A percentile compares a stretch with the other conserved stretches of the same genome.
Evolutionary conservation across 306 rosid species (phyloP).

Genomic region (Psophocarpus tetragonolobus): DNA sequence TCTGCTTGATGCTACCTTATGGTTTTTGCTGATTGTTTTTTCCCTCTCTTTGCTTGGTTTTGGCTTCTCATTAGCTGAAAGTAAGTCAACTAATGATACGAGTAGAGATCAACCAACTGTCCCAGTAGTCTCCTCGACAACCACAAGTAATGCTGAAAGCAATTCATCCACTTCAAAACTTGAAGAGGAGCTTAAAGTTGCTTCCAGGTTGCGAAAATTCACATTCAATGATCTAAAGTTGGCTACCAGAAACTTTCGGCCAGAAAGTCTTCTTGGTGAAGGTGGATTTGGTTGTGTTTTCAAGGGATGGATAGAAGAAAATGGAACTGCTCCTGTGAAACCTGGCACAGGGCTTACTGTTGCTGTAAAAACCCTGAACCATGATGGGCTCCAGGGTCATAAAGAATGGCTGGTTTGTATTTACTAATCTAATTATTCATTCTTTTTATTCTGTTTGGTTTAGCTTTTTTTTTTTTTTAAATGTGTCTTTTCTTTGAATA

Average conservation of each 20-base stretch:
- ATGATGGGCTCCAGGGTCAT: slow-evolving; percentile 93
- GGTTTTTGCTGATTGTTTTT: not conserved
- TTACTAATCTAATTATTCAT: slow-evolving; percentile 3
- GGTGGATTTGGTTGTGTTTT: slow-evolving; percentile 97
- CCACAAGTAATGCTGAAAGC: slow-evolving; percentile 83
- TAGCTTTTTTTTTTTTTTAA: not conserved
- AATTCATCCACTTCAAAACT: slow-evolving; percentile 77
- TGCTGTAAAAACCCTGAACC: slow-evolving; percentile 90
- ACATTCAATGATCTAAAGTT: slow-evolving; percentile 77
- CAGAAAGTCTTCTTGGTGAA: slow-evolving; percentile 94
- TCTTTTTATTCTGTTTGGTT: not conserved
- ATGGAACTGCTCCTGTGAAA: slow-evolving; percentile 93
- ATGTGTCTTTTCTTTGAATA: not conserved
- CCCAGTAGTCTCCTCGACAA: slow-evolving; percentile 64
- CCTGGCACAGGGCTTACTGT: slow-evolving; percentile 94
- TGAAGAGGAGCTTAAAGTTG: slow-evolving; percentile 89
- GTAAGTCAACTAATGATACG: slow-evolving; percentile 66
- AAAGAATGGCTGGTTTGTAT: slow-evolving; percentile 92
- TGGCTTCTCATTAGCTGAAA: slow-evolving; percentile 46
- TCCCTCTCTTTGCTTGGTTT: slow-evolving; percentile 10
- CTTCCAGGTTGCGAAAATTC: slow-evolving; percentile 76
- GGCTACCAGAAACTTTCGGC: slow-evolving; percentile 90
- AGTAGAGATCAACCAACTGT: slow-evolving; percentile 74
- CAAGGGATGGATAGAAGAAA: slow-evolving; percentile 95
- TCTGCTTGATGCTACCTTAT: not conserved